These are phyloP conservation scores for Fraxinus anomala DNA, from an alignment of 257 asterid species.

Conservation along the genomic window DNA sequence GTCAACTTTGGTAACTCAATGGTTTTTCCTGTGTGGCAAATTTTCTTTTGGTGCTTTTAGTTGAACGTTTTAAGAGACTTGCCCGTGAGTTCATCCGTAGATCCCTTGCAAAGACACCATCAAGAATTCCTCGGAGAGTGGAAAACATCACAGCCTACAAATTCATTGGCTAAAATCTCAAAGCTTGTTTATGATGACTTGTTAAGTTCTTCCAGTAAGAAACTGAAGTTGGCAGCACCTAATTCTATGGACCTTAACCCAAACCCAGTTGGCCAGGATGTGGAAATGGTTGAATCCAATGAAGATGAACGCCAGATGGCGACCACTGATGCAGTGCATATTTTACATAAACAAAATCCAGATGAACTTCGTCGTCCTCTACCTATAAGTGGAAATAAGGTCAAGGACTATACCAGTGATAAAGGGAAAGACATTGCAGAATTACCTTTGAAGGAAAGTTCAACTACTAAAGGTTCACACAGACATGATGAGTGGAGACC, in stretches of 20 bases:
- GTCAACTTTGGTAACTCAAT: conserved; percentile 18
- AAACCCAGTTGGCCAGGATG: conserved; percentile 29
- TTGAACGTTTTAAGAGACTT: conserved; percentile 36
- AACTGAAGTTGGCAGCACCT: conserved; percentile 44
- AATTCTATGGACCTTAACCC: conserved; percentile 33
- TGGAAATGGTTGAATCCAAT: conserved; percentile 34
- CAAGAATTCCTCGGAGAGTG: conserved; percentile 43
- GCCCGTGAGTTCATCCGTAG: conserved; percentile 38
- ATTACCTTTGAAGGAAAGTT: conserved; percentile 39
- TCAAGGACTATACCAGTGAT: conserved; percentile 31
- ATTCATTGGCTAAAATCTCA: conserved; percentile 30
- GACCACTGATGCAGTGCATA: conserved; percentile 34
- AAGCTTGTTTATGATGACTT: conserved; percentile 37
- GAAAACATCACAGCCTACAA: conserved; percentile 37
- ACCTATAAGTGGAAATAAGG: conserved; percentile 28
- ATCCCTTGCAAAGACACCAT: conserved; percentile 42
- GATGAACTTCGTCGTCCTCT: conserved; percentile 26
- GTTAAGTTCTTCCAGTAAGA: conserved; percentile 50
- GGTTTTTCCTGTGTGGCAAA: conserved; percentile 22
- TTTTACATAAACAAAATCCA: conserved; percentile 30
- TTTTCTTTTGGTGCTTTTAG: conserved; percentile 39
- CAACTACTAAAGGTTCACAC: conserved; percentile 27
- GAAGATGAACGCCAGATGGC: conserved; percentile 37
- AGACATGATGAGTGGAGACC: conserved; percentile 64
- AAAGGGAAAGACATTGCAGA: conserved; percentile 39